Base-by-base conservation (phyloP, 2,329 filamentous ascomycete genomes). In the Ophiostoma ulmi region DNA sequence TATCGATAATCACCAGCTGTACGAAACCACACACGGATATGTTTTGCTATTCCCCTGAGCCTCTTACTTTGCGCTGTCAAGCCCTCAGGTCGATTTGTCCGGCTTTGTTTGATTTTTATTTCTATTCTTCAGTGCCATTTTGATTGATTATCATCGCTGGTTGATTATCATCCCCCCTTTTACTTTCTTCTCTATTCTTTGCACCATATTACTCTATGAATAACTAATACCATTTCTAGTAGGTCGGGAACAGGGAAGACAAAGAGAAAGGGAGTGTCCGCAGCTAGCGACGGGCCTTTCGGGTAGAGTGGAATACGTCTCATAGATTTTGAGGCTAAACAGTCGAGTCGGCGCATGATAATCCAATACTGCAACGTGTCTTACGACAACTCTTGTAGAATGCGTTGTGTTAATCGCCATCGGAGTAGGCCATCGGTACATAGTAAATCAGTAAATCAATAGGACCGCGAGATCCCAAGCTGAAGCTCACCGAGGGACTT, bases 271-370 rank as follows among this genome's bases (percentile, higher is more conserved):
- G 63, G 63, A 65, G 63, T 44, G 11, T 22, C 65, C 65, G 65
- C 65, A 67, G 65, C 65, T 67, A 67, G 65, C 65, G 39, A 48
- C 65, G 65, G 65, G 65, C 65, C 65, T 44, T 48, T 8, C 65
- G 65, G 63, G 63, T 39, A 20, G 63, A 65, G 17, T n/a, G 35
- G 63, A 10, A 65, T 13, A 8, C 13, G 41, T 44, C 41, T 44
- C 41, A 44, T 44, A 55, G 4, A 52, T 22, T 41, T 55, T 1
- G 52, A 58, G n/a, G 3, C 2, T 26, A 26, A 58, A 55, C 39
- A 26, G 3, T 22, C n/a, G 11, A 58, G 52, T 58, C n/a, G 17
- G 26, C 52, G 52, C 52, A 58, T 14, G 52, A 58, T 58, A 58
- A 26, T 58, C 52, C 48, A 7, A 17, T 6, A 44, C 41, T 44